Conservation (phyloP, 176 grass and related monocot genomes). For the Stipa capillata region DNA sequence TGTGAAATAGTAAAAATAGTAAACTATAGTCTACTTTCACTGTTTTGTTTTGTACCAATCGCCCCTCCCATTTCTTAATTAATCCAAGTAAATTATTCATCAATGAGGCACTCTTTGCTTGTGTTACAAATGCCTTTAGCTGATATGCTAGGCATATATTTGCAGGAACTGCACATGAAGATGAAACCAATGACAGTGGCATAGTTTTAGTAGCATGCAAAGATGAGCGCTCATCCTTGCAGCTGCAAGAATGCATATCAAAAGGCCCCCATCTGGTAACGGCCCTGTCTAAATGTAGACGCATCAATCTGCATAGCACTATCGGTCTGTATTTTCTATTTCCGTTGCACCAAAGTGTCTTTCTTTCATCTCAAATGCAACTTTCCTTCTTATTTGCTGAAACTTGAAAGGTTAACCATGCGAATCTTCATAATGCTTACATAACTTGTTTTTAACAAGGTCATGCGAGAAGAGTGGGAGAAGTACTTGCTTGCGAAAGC, state of each 20-base stretch:
- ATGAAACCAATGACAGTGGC: conserved; percentile 31
- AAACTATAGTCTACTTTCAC: background rate
- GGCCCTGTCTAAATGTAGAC: background rate
- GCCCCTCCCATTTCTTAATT: background rate
- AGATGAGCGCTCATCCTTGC: conserved; percentile 84
- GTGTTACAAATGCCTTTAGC: background rate
- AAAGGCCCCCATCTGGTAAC: conserved; percentile 62
- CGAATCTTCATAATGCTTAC: conserved; percentile 1
- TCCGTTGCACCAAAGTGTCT: background rate
- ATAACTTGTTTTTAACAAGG: conserved; percentile 43
- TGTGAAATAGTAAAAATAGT: no score
- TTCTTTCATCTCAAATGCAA: background rate
- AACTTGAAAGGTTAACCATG: conserved; percentile 1
- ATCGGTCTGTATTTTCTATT: background rate
- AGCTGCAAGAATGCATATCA: conserved; percentile 79
- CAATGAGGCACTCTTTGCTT: background rate
- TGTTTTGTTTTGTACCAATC: conserved; percentile 21
- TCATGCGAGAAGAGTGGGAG: conserved; percentile 83
- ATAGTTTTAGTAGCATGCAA: conserved; percentile 88
- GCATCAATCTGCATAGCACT: background rate
- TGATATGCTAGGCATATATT: conserved; percentile 6
- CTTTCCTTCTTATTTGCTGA: background rate
- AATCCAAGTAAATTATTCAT: background rate
- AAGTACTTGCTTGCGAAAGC: conserved; percentile 90
- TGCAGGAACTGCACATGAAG: conserved; percentile 60